Base-by-base conservation (phyloP, 106 monocot species). In the Dendrobium chrysotoxum region DNA sequence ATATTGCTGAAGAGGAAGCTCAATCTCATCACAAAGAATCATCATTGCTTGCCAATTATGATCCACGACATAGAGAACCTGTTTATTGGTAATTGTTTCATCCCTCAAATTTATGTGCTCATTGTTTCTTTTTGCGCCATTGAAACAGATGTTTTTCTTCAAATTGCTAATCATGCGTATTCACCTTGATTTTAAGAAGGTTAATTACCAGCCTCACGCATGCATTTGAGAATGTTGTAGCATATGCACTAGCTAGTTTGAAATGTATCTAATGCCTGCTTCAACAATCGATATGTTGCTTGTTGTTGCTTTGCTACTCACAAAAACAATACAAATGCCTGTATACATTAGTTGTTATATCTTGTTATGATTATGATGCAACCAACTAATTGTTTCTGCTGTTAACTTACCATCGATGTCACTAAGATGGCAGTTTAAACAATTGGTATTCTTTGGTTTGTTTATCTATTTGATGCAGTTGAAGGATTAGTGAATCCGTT, bases 51-150 rank as follows among this genome's bases (percentile, higher is more conserved):
- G 90, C 55, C 46, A 89, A 86, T 79, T 98, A 98, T 77, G 79
- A 98, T 88, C 97, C 97, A 47, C 89, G 92, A 1, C 94, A 92
- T 66, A 92, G 97, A 68, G 97, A 98, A 68, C 97, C 97, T 66
- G 87, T 90, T 45, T 98, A 85, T 78, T 92, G 94, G 96, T 97
- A 97, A 77, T 28, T 71, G 2, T 80, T 77, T 54, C 38, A 53
- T 20, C 28, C 38, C 4, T 38, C 17, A 28, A 57, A 23, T n/a
- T 8, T 23, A 26, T 64, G 25, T 64, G 25, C 21, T 64, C 26
- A 25, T 64, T 64, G 21, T 57, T 57, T 25, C 5, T 25, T n/a
- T 64, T 23, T 64, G 64, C 23, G 2, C 64, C 64, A 64, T 64
- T n/a, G 25, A 23, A 23, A 61, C 23, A 6, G 3, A 13, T 2